Base-by-base conservation (phyloP, 2,329 filamentous ascomycete species). In the Dissoconium aciculare region DNA sequence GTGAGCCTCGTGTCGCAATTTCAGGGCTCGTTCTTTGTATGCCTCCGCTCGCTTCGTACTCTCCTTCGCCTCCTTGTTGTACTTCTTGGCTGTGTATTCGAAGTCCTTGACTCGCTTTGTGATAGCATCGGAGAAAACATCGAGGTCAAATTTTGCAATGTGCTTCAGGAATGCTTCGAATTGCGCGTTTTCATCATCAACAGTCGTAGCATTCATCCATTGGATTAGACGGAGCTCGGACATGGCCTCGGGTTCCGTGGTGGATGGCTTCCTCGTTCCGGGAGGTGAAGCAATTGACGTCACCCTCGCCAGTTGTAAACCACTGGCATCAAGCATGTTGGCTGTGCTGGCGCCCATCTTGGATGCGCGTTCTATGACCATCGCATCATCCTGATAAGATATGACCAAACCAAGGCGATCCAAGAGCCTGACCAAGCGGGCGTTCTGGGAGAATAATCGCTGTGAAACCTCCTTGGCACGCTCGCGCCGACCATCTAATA, bases 41-140 rank as follows among this genome's bases (percentile, higher is more conserved):
- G 46, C 49, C 27, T 52, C 49, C 1, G 49, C 50, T 19, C 50
- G 50, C 30, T 49, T 51, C 21, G 35, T 38, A 6, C 48, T 44
- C 1, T 72, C 70, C 17, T 83, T 74, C 16, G 81, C 77, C 51
- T 98, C 89, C 36, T 82, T 82, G 48, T 89, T 84, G 64, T 85
- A 85, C 57, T 93, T 95, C 34, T 85, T 79, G 11, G 85, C 85
- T 36, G 89, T 78, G 44, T 89, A 77, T 54, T 98, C 89, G 38
- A 91, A 78, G 49, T 98, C 89, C 46, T 87, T 91, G 47, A 94
- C 73, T 10, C 89, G 78, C 47, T 87, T 89, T 39, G 82, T 78
- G 15, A 98, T 67, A 0, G 81, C 76, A 35, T 95, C 87, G 27
- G 74, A 72, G 47, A 93, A 92, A 3, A 71, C 66, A 38, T 94